These are phyloP conservation scores for Acer negundo DNA, from an alignment of 345 rosid species.

Conservation along the genomic window DNA sequence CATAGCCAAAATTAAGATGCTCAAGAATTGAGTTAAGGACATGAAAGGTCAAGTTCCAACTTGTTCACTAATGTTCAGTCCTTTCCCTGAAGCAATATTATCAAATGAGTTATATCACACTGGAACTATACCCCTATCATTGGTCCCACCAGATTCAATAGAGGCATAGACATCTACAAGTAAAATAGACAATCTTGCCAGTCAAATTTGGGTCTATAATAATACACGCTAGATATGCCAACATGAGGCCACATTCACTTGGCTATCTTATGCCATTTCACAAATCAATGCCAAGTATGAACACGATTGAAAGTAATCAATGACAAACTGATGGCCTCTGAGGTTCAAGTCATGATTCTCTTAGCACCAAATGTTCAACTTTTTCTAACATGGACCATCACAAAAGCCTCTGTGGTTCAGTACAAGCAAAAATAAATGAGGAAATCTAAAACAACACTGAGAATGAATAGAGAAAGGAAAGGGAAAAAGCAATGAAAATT, in stretches of 20 bases:
- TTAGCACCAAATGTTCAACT: neutral
- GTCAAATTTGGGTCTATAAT: neutral
- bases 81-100: neutral
- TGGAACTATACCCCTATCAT: neutral
- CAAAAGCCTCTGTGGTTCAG: neutral
- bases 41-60: neutral
- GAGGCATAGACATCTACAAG: neutral
- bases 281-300: neutral
- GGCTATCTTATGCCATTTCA: neutral
- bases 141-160: neutral
- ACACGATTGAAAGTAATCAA: neutral
- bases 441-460: too few relatives aligned
- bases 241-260: neutral
- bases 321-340: neutral
- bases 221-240: neutral
- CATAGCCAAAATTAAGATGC: neutral
- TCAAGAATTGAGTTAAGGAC: neutral
- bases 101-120: constrained; percentile 2
- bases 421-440: neutral
- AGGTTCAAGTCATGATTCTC: neutral
- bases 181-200: neutral
- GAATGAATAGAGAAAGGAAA: neutral
- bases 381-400: constrained; percentile 3
- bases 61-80: constrained; percentile 1
- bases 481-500: neutral